Percentiles rank a stretch among this genome's conserved stretches.
phyloP scores from a whole-genome alignment of 768 basidiomycete species.

The Rhodosporidiobolus sp. region DNA sequence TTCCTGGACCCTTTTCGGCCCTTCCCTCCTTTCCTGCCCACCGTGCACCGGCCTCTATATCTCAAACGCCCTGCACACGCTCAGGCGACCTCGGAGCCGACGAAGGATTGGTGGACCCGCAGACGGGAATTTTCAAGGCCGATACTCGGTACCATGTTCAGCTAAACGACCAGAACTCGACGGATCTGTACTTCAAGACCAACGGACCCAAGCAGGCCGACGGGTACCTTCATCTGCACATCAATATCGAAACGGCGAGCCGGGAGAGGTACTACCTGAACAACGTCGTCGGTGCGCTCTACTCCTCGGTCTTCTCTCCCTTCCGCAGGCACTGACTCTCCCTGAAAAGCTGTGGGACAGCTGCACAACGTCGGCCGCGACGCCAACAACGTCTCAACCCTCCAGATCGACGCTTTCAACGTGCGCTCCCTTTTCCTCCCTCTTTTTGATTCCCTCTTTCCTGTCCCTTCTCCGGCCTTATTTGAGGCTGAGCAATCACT shows the following conservation, averaged over 20 bases:
- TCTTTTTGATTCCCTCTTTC: neutral
- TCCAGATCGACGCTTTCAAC: slow-evolving; percentile 24
- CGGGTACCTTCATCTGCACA: slow-evolving; percentile 1
- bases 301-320: neutral
- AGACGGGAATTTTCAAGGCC: slow-evolving; percentile 24
- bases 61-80: no score
- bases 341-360: slow-evolving; percentile 2
- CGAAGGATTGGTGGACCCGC: slow-evolving; percentile 18
- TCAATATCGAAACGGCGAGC: slow-evolving; percentile 23
- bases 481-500: neutral
- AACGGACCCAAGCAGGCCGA: slow-evolving; percentile 12
- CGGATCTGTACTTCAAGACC: slow-evolving; percentile 27
- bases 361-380: slow-evolving; percentile 13
- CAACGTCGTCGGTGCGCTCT: slow-evolving; percentile 18
- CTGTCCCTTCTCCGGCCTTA: neutral
- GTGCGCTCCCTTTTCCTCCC: neutral
- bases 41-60: no score
- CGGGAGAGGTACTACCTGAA: slow-evolving; percentile 16
- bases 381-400: neutral
- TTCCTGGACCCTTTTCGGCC: no score
- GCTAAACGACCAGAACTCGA: neutral
- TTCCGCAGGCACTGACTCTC: neutral
- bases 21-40: no score
- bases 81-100: slow-evolving; percentile 27
- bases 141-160: slow-evolving; percentile 22